Evolutionary conservation across 148 eudicot species (phyloP).

Genomic region (Chenopodium berlandieri): DNA sequence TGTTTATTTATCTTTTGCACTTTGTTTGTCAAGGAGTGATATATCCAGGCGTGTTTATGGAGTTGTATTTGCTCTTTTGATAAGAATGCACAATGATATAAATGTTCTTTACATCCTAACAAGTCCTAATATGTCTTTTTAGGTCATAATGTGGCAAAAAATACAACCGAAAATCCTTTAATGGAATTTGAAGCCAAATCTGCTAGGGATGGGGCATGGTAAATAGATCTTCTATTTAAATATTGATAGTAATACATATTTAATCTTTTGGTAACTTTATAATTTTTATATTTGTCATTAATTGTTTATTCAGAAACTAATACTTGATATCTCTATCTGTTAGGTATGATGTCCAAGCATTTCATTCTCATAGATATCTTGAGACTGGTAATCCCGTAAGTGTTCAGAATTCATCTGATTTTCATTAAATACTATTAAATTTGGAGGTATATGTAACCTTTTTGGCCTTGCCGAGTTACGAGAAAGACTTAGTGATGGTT

Average conservation of each 20-base stretch:
- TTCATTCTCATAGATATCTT: constrained; percentile 67
- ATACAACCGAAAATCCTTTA: constrained; percentile 53
- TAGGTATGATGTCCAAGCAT: constrained; percentile 90
- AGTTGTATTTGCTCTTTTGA: background rate
- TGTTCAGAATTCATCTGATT: background rate
- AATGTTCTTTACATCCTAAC: constrained; percentile 7
- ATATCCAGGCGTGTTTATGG: background rate
- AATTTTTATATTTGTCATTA: background rate
- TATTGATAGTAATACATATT: constrained; percentile 2
- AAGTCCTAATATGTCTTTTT: constrained; percentile 15
- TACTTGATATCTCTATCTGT: constrained; percentile 14
- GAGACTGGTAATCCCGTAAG: constrained; percentile 84
- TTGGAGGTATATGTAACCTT: no score
- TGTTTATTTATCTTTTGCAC: background rate
- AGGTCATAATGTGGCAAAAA: constrained; percentile 46
- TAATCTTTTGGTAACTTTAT: background rate
- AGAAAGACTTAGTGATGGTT: background rate
- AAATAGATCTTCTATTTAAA: constrained; percentile 21
- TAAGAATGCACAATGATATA: background rate
- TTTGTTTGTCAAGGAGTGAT: background rate
- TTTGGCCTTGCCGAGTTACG: background rate
- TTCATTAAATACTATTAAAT: no score
- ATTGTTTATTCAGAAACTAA: constrained; percentile 7
- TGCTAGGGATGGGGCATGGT: constrained; percentile 99
- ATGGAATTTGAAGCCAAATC: constrained; percentile 99